phyloP scores from a whole-genome alignment of 768 basidiomycete species.

The Leccinum imitatum region DNA sequence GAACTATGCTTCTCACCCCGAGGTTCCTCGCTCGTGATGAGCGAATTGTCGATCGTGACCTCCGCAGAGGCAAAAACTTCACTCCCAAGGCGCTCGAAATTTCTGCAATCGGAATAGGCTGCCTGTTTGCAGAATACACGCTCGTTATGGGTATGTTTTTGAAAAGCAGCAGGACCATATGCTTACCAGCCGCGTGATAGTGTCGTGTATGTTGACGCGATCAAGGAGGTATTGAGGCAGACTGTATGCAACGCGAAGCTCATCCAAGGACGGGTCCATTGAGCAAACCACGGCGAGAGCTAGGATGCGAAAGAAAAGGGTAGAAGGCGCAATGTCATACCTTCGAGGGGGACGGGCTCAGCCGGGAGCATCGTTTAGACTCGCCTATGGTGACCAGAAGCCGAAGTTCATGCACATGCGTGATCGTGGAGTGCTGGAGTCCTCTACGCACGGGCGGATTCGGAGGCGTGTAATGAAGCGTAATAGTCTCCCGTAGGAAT shows the following conservation, averaged over 20 bases:
- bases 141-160: neutral
- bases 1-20: conserved; percentile 7
- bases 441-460: neutral
- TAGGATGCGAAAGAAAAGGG: neutral
- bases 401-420: neutral
- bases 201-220: conserved; percentile 29
- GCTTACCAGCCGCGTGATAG: conserved; percentile 27
- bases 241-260: conserved; percentile 15
- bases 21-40: conserved; percentile 22
- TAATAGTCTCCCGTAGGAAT: neutral
- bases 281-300: neutral
- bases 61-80: conserved; percentile 28
- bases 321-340: conserved; percentile 10
- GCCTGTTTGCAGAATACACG: conserved; percentile 9
- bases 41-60: conserved; percentile 24
- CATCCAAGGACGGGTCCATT: conserved; percentile 13
- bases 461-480: conserved; percentile 9
- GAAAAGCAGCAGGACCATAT: neutral
- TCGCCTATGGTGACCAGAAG: neutral
- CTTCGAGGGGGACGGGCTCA: conserved; percentile 2
- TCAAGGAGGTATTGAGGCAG: conserved; percentile 26
- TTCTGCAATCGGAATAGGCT: conserved; percentile 26
- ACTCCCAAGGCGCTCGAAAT: conserved; percentile 27
- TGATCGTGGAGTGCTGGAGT: neutral
- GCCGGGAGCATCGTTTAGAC: conserved; percentile 6